Evolutionary conservation across 2,329 filamentous ascomycete species (phyloP).

Genomic region (Daldinia sp.): DNA sequence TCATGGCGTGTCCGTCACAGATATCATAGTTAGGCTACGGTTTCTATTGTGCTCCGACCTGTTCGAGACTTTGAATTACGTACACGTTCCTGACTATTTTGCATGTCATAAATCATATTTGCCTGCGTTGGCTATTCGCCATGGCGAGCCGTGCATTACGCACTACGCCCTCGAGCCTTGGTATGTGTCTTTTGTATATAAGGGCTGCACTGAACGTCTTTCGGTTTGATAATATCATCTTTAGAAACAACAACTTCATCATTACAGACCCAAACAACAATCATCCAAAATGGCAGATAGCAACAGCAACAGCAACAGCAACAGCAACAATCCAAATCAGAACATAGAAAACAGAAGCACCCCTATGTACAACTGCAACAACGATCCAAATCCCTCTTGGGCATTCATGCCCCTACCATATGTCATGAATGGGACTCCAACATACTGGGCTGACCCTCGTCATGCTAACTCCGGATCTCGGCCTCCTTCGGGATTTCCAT

Average conservation of each 20-base stretch:
- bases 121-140: constrained; percentile 35
- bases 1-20: constrained; percentile 12
- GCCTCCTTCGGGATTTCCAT: constrained; percentile 54
- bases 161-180: constrained; percentile 31
- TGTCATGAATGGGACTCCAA: constrained; percentile 48
- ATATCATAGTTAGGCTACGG: constrained; percentile 27
- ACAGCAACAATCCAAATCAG: too few relatives aligned
- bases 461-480: constrained; percentile 47
- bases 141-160: constrained; percentile 30
- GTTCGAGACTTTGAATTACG: constrained; percentile 40
- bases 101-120: constrained; percentile 23
- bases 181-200: constrained; percentile 33
- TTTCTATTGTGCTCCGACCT: constrained; percentile 36
- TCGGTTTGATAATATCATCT: constrained; percentile 4
- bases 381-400: constrained; percentile 46
- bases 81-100: constrained; percentile 28
- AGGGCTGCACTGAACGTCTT: background rate
- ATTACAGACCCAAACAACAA: constrained; percentile 9
- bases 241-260: constrained; percentile 16
- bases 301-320: background rate
- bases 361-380: background rate
- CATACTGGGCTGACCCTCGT: constrained; percentile 55
- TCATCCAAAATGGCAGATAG: constrained; percentile 39
- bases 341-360: too few relatives aligned
- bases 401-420: constrained; percentile 54